Evolutionary conservation across 345 rosid species (phyloP).

Genomic region (Dimocarpus longan): DNA sequence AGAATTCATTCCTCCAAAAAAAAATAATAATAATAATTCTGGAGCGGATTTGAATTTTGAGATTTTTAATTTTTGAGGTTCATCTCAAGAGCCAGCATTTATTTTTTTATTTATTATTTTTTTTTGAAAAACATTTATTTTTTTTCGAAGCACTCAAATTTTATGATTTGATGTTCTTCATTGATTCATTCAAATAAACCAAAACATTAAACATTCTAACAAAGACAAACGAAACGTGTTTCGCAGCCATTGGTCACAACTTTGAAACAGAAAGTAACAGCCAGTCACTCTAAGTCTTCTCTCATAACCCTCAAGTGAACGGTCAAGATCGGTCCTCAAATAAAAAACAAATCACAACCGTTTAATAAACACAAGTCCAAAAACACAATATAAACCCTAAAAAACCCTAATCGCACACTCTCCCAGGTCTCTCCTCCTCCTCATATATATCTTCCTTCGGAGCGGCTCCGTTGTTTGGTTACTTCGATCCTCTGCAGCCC

Average conservation of each 20-base stretch:
- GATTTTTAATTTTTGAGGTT: too few relatives aligned
- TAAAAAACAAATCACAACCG: neutral
- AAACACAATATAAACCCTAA: neutral
- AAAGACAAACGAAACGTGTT: too few relatives aligned
- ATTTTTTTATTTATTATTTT: too few relatives aligned
- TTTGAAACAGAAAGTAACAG: neutral
- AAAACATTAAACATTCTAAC: too few relatives aligned
- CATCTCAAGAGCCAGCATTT: too few relatives aligned
- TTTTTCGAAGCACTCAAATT: too few relatives aligned
- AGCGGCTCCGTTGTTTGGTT: neutral
- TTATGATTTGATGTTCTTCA: too few relatives aligned
- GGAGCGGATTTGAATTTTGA: too few relatives aligned
- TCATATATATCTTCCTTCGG: neutral
- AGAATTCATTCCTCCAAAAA: too few relatives aligned
- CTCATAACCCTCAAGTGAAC: neutral
- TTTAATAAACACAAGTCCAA: neutral
- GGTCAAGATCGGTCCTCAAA: neutral
- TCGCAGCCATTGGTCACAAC: neutral
- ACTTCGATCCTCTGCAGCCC: constrained; percentile 1
- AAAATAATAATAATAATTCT: too few relatives aligned
- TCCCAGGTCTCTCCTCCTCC: neutral
- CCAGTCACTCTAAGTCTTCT: neutral
- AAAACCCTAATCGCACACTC: constrained; percentile 17
- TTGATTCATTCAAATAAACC: too few relatives aligned
- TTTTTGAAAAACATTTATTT: too few relatives aligned